A percentile compares a stretch with the other conserved stretches of the same genome.
Evolutionary conservation across 2,329 filamentous ascomycete genomes (phyloP).

Genomic region (Aspergillus neoniger): DNA sequence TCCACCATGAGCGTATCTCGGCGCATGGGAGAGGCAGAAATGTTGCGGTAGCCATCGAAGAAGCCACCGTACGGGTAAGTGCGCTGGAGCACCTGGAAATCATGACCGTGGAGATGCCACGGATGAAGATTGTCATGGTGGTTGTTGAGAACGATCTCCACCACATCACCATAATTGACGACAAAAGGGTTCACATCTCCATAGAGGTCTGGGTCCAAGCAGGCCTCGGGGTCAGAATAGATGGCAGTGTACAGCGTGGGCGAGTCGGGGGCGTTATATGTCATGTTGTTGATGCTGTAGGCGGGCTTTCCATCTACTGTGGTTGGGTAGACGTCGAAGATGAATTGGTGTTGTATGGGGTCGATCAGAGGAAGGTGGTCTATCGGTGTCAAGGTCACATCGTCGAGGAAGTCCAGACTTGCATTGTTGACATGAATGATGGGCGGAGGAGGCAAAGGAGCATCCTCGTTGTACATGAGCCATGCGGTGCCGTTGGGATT

Average conservation of each 20-base stretch:
- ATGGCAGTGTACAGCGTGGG: conserved; percentile 78
- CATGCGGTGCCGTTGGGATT: conserved; percentile 56
- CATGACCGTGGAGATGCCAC: conserved; percentile 56
- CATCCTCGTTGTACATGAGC: conserved; percentile 56
- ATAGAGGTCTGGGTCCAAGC: conserved; percentile 63
- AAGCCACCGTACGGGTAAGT: conserved; percentile 27
- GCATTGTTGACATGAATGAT: conserved; percentile 59
- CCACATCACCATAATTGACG: conserved; percentile 60
- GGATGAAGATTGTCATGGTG: conserved; percentile 44
- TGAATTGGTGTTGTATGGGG: conserved; percentile 33
- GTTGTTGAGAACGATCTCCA: conserved; percentile 43
- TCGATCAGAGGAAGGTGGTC: conserved; percentile 29
- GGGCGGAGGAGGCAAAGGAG: conserved; percentile 53
- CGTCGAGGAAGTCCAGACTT: conserved; percentile 63
- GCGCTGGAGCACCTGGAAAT: conserved; percentile 50
- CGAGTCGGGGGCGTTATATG: conserved; percentile 73
- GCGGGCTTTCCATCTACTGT: conserved; percentile 64
- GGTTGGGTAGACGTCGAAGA: conserved; percentile 58
- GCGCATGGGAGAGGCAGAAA: conserved; percentile 31
- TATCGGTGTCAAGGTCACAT: conserved; percentile 43
- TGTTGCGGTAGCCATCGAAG: conserved; percentile 29
- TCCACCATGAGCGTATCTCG: conserved; percentile 40
- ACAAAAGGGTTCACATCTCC: conserved; percentile 69
- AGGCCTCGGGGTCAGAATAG: conserved; percentile 54
- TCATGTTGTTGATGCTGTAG: conserved; percentile 74